Conservation (phyloP, 306 rosid genomes). For the Arachis hypogaea region DNA sequence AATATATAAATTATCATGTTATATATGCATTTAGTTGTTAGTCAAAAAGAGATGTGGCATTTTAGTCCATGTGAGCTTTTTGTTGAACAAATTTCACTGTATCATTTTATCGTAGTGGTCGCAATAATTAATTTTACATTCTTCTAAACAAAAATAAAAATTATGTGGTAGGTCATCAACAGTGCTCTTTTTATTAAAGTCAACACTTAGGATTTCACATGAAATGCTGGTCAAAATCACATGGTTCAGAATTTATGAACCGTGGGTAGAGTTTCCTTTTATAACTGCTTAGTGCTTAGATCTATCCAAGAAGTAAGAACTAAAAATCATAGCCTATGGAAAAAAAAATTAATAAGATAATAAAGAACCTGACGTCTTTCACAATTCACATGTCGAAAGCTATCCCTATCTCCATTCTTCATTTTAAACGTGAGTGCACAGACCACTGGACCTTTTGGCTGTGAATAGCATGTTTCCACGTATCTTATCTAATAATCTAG, state of each 20-base stretch:
- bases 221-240: not conserved
- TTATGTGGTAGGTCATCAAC: not conserved
- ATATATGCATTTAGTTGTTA: no score
- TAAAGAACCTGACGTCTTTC: not conserved
- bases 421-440: conserved; percentile 1
- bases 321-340: no score
- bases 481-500: no score
- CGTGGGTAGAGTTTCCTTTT: not conserved
- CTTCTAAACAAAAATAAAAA: no score
- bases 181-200: not conserved
- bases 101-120: not conserved
- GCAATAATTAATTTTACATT: not conserved
- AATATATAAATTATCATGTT: no score
- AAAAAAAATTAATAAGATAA: no score
- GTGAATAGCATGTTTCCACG: not conserved
- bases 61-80: no score
- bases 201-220: not conserved
- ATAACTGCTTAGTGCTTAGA: no score
- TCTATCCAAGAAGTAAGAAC: no score
- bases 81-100: no score
- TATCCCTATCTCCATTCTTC: not conserved
- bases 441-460: not conserved
- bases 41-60: no score
- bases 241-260: not conserved
- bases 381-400: not conserved